These are phyloP conservation scores for Colletotrichum sp. DNA, from an alignment of 2,329 filamentous ascomycete species.

Conservation along the genomic window DNA sequence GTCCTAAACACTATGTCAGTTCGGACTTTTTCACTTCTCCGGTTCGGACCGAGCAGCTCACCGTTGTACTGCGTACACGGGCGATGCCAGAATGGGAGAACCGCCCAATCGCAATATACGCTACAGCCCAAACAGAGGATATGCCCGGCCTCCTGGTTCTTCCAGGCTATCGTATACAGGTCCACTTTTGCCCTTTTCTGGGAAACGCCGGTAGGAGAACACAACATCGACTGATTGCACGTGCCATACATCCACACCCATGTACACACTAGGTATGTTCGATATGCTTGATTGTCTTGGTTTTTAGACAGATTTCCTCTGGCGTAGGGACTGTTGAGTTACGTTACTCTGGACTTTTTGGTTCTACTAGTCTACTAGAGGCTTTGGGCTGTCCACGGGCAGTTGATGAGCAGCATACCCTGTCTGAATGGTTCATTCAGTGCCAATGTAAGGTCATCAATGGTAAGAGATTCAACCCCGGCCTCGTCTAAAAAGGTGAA, in stretches of 20 bases:
- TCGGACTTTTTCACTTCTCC: not conserved
- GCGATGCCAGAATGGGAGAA: not conserved
- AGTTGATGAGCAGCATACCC: no score
- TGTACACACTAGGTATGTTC: not conserved
- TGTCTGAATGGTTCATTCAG: not conserved
- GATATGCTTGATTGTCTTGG: not conserved
- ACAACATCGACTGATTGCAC: not conserved
- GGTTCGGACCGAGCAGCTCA: not conserved
- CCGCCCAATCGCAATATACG: not conserved
- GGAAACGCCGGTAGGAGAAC: not conserved
- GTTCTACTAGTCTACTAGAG: not conserved
- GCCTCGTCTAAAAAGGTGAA: not conserved
- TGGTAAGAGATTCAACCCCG: not conserved
- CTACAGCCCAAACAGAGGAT: not conserved
- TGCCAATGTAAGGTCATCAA: not conserved
- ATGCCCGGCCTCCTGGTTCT: not conserved
- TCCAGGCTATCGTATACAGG: not conserved
- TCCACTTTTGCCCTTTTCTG: not conserved
- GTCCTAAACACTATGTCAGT: not conserved
- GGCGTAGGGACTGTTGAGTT: not conserved
- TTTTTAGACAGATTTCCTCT: not conserved
- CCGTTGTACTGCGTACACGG: no score
- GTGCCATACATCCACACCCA: not conserved
- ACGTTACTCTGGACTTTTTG: fast-evolving
- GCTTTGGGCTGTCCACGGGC: not conserved